Percentiles rank a stretch among this genome's conserved stretches.
Evolutionary conservation across 495 filamentous ascomycete species (phyloP).

Genomic region (Ramalina peruviana): DNA sequence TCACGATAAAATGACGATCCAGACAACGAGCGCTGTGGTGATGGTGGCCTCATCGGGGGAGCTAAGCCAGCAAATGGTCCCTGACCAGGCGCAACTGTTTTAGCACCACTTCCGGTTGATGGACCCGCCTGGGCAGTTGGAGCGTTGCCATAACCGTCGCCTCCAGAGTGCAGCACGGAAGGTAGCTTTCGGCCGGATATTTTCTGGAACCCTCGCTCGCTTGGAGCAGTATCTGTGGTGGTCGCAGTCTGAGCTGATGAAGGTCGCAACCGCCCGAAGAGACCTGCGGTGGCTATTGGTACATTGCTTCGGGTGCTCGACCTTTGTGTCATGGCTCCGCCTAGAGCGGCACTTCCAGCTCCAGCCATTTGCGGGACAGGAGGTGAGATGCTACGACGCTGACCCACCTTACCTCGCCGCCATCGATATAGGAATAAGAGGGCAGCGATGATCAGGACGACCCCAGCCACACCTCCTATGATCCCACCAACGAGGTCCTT

Average conservation of each 20-base stretch:
- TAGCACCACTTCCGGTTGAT: neutral
- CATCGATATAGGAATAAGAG: conserved; percentile 42
- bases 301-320: conserved; percentile 30
- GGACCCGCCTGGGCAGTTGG: conserved; percentile 4
- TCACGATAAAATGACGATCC: conserved; percentile 27
- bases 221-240: conserved; percentile 22
- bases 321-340: conserved; percentile 31
- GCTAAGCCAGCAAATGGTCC: conserved; percentile 6
- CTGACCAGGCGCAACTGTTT: conserved; percentile 1
- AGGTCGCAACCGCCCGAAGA: conserved; percentile 28
- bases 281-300: conserved; percentile 37
- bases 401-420: conserved; percentile 21
- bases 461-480: conserved; percentile 49
- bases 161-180: conserved; percentile 53
- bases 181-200: conserved; percentile 61
- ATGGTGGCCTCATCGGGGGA: conserved; percentile 7
- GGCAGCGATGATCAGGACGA: conserved; percentile 42
- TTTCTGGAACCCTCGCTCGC: conserved; percentile 43
- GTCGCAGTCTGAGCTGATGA: conserved; percentile 17
- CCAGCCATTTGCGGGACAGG: conserved; percentile 18
- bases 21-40: conserved; percentile 19
- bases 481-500: conserved; percentile 47
- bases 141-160: conserved; percentile 50
- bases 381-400: conserved; percentile 19
- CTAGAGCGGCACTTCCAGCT: conserved; percentile 13